A percentile compares a stretch with the other conserved stretches of the same genome.
Evolutionary conservation across 2,329 filamentous ascomycete species (phyloP).

Genomic region (Colletotrichum tofieldiae): DNA sequence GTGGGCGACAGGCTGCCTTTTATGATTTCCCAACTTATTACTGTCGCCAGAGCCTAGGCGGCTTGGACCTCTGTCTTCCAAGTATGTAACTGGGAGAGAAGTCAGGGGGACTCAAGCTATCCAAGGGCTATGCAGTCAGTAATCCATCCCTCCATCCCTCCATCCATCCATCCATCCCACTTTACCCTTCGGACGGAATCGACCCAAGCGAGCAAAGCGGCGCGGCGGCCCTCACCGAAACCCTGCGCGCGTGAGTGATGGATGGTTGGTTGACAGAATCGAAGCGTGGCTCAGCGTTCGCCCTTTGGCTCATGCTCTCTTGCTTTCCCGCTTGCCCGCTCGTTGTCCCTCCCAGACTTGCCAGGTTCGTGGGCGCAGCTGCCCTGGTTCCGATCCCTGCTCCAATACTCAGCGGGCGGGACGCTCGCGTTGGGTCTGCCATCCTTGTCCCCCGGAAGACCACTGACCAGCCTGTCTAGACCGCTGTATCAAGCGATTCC

Average conservation of each 20-base stretch:
- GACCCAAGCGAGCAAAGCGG: constrained; percentile 14
- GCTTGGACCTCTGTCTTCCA: constrained; percentile 23
- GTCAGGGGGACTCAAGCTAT: constrained; percentile 23
- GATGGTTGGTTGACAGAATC: constrained; percentile 22
- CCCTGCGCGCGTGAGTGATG: constrained; percentile 7
- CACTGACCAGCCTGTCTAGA: constrained; percentile 29
- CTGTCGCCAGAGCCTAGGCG: constrained; percentile 1
- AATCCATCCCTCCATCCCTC: constrained; percentile 21
- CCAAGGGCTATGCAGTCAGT: constrained; percentile 33
- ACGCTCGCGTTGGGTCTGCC: constrained; percentile 13
- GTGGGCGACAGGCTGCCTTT: constrained; percentile 35
- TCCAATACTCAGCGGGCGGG: constrained; percentile 17
- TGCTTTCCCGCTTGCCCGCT: not conserved
- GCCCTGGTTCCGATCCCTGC: constrained; percentile 39
- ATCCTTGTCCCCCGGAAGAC: constrained; percentile 27
- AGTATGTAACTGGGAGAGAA: constrained; percentile 12
- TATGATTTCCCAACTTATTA: constrained; percentile 29
- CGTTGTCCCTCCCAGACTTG: constrained; percentile 3
- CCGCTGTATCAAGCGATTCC: constrained; percentile 16
- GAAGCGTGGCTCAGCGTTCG: constrained; percentile 25
- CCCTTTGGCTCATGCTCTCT: constrained; percentile 4
- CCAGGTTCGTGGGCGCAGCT: constrained; percentile 34
- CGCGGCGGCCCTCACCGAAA: constrained; percentile 32
- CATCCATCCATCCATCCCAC: constrained; percentile 25
- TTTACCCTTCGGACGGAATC: constrained; percentile 23